A percentile compares a stretch with the other conserved stretches of the same genome.
Evolutionary conservation across 2,329 filamentous ascomycete species (phyloP).

Genomic region (Colletotrichum sp.): DNA sequence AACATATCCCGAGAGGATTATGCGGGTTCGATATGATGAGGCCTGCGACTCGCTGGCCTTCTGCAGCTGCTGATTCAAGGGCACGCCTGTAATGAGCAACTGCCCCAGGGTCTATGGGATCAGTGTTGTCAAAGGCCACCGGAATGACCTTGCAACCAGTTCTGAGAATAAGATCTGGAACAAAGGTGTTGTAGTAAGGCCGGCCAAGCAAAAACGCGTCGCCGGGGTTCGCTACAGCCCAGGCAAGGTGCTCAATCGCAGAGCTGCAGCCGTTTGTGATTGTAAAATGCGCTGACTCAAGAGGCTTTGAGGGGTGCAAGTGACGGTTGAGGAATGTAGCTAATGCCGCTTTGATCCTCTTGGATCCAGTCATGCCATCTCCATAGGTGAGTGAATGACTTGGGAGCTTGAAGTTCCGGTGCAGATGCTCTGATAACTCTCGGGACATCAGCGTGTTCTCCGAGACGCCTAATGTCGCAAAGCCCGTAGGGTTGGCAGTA

Average conservation of each 20-base stretch:
- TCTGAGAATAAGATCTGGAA: conserved; percentile 47
- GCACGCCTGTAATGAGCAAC: background rate
- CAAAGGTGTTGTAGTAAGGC: conserved; percentile 53
- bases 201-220: conserved; percentile 44
- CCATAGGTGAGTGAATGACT: conserved; percentile 45
- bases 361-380: conserved; percentile 42
- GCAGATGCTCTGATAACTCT: conserved; percentile 44
- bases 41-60: background rate
- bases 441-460: conserved; percentile 59
- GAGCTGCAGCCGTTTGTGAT: conserved; percentile 45
- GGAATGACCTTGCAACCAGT: conserved; percentile 34
- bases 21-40: conserved; percentile 30
- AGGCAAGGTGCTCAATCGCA: conserved; percentile 44
- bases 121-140: background rate
- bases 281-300: conserved; percentile 37
- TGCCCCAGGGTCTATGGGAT: background rate
- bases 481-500: conserved; percentile 44
- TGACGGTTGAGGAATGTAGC: conserved; percentile 39
- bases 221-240: conserved; percentile 43
- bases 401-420: conserved; percentile 30
- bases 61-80: conserved; percentile 41
- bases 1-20: conserved; percentile 35
- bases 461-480: conserved; percentile 54
- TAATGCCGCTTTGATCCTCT: conserved; percentile 33
- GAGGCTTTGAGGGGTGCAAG: conserved; percentile 29